A percentile compares a stretch with the other conserved stretches of the same genome.
Evolutionary conservation across 768 basidiomycete species (phyloP).

Genomic region (Boletus reticulatus): DNA sequence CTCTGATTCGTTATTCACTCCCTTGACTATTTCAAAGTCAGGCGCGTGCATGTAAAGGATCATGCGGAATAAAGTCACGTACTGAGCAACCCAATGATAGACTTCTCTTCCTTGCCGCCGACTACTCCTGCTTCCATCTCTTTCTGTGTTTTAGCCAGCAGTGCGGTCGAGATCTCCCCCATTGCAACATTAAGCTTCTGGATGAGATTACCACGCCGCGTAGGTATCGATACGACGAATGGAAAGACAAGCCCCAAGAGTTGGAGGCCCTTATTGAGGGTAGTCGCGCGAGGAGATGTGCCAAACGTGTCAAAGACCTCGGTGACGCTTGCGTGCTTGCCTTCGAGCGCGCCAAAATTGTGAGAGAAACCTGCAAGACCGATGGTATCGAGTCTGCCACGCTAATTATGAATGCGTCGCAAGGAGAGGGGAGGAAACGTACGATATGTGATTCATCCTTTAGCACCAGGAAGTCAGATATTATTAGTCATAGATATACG

Average conservation of each 20-base stretch:
- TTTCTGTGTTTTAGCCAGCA: conserved; percentile 36
- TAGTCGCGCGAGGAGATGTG: conserved; percentile 15
- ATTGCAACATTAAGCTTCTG: conserved; percentile 34
- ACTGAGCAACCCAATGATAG: conserved; percentile 28
- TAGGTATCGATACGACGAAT: conserved; percentile 35
- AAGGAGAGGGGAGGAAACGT: not conserved
- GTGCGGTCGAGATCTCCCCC: conserved; percentile 37
- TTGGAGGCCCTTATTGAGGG: conserved; percentile 29
- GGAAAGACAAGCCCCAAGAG: conserved; percentile 41
- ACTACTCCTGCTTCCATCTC: conserved; percentile 27
- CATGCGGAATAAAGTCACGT: conserved; percentile 9
- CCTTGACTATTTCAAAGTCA: conserved; percentile 30
- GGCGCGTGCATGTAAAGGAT: conserved; percentile 2
- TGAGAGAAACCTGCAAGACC: conserved; percentile 61
- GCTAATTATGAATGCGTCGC: not conserved
- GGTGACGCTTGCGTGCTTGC: conserved; percentile 41
- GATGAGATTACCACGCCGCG: conserved; percentile 28
- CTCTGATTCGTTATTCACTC: conserved; percentile 26
- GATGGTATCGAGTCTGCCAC: conserved; percentile 50
- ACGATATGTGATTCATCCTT: conserved; percentile 38
- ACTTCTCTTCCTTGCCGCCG: conserved; percentile 21
- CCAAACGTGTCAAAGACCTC: conserved; percentile 39
- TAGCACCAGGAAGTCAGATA: not conserved
- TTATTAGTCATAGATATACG: not conserved
- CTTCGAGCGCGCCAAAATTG: conserved; percentile 52